Percentiles rank a stretch among this genome's conserved stretches.
These are phyloP conservation scores for Candida tetrigidarum DNA, from an alignment of 1,139 yeast species.

Conservation along the genomic window DNA sequence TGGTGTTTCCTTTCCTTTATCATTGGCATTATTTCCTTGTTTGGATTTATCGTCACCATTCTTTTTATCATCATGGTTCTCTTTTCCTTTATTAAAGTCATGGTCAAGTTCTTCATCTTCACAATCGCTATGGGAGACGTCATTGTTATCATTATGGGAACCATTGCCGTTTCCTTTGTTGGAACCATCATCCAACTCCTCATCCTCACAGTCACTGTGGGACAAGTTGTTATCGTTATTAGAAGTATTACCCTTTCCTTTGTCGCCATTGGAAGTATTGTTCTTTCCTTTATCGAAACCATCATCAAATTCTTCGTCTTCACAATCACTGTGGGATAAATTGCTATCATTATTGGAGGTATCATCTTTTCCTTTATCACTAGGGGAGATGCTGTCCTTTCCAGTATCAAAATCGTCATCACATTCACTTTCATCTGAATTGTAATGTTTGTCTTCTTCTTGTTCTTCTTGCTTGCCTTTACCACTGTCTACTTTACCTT, in stretches of 20 bases:
- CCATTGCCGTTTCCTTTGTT: neutral
- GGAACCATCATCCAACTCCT: neutral
- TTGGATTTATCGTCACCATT: conserved; percentile 8
- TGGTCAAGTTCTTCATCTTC: conserved; percentile 3
- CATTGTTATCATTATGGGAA: neutral
- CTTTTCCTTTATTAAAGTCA: conserved; percentile 1
- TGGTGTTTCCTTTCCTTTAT: conserved; percentile 5
- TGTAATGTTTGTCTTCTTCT: neutral
- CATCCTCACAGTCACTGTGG: neutral
- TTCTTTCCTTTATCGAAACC: neutral
- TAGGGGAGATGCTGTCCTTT: neutral
- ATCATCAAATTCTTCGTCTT: neutral
- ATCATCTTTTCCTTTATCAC: neutral
- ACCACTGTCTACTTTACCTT: neutral
- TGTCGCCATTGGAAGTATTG: neutral
- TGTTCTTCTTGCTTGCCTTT: neutral
- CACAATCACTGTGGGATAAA: too few species aligned
- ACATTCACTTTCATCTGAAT: neutral
- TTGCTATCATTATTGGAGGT: neutral
- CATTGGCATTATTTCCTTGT: conserved; percentile 9
- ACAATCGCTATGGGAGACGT: too few species aligned
- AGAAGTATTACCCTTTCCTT: neutral
- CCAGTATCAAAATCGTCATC: neutral
- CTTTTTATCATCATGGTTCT: conserved; percentile 5
- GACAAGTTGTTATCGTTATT: too few species aligned